Evolutionary conservation across 2,329 filamentous ascomycete species (phyloP).

Genomic region (Cytospora chrysosperma): DNA sequence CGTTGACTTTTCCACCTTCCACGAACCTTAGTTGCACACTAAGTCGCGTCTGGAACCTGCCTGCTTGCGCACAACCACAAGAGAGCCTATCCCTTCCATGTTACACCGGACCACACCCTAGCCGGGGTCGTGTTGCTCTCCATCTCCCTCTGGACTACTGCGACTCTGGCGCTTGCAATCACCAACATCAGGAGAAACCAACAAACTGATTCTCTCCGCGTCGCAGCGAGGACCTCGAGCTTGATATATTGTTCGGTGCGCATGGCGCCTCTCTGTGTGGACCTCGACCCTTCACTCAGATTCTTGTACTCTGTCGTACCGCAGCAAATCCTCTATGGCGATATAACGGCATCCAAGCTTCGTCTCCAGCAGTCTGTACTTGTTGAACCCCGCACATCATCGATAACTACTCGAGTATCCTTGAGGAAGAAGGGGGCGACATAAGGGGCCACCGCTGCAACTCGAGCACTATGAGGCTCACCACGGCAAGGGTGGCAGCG

Average conservation of each 20-base stretch:
- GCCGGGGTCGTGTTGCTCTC: not conserved
- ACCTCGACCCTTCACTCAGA: not conserved
- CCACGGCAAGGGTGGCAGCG: constrained; percentile 18
- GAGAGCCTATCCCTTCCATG: not conserved
- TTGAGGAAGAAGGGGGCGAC: not conserved
- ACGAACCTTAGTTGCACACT: too few species aligned
- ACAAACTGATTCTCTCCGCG: not conserved
- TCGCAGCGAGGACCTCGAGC: not conserved
- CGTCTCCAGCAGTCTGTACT: not conserved
- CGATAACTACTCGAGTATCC: not conserved
- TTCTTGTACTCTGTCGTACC: constrained; percentile 17
- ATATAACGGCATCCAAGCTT: constrained; percentile 8
- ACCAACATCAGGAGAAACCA: constrained; percentile 19
- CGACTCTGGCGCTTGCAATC: constrained; percentile 17
- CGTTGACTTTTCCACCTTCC: not conserved
- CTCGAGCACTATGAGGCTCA: constrained; percentile 18
- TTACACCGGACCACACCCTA: constrained; percentile 15
- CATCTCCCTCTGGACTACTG: not conserved
- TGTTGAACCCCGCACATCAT: constrained; percentile 18
- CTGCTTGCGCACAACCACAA: not conserved
- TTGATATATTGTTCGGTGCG: constrained; percentile 14
- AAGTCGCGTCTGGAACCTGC: not conserved
- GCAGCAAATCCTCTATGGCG: constrained; percentile 13
- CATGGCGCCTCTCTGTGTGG: constrained; percentile 12
- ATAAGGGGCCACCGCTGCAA: not conserved